Evolutionary conservation across 208 protist genomes (phyloP), one percentile per base, ranked within the genome.

Genomic region (Trypanosoma vivax): DNA sequence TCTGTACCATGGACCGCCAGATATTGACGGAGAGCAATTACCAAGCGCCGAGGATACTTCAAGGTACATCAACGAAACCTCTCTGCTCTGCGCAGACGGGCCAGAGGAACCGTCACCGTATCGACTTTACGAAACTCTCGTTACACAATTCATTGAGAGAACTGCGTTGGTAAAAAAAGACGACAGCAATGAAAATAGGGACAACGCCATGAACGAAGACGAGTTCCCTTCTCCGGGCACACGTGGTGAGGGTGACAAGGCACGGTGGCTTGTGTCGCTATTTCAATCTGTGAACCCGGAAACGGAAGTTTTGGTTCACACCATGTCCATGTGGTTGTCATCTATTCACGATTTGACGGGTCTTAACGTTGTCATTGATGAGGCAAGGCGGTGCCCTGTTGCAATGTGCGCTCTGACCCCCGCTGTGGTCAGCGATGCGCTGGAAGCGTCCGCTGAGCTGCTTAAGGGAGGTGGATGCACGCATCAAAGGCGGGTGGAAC

Each of bases 1-100:
- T n/a, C n/a, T n/a, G n/a, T n/a, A n/a, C n/a, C n/a, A n/a, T n/a
- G 52, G 71, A 0, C 83, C 81, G 33, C 87, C 83, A 0, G 83
- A 90, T 41, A 90, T 90, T 70, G 83, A 91, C 39, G 73, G 78
- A 21, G 73, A 84, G 60, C 41, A 59, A 0, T 60, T 78, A 23
- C 84, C 76, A 11, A 75, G 83, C 47, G 65, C 69, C 3, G 73
- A 94, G 48, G 42, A 60, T 19, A 73, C 90, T 1, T 62, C 73
- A 50, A 61, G 56, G 51, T 80, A 94, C 48, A 65, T 94, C 39
- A 76, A 73, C 25, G 80, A 74, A 29, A 69, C 91, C 10, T 70
- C 83, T 9, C 41, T 52, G n/a, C 29, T 52, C 11, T 54, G 55
- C 24, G 10, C 37, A 10, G 53, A 37, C 10, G 33, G 38, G 38